Conservation (phyloP, 371 early-diverging fungal species). For the Dinochytrium kinnereticum region DNA sequence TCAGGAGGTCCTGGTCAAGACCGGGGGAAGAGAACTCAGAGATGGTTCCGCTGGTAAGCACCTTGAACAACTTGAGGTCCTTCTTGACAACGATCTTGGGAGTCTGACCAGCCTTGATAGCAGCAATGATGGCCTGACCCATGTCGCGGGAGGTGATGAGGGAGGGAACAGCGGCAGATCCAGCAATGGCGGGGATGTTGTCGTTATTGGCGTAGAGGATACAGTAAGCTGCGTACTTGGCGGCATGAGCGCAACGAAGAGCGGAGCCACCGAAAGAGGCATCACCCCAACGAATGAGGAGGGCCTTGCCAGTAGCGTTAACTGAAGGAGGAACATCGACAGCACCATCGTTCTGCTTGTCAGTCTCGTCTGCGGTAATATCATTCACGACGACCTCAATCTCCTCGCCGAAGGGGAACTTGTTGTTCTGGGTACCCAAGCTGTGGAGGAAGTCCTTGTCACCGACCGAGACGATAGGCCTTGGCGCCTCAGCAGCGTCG, state of each 20-base stretch:
- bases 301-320: constrained; percentile 9
- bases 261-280: background rate
- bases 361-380: constrained; percentile 1
- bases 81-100: constrained; percentile 29
- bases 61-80: background rate
- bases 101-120: constrained; percentile 50
- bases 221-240: background rate
- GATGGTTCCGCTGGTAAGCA: constrained; percentile 47
- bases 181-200: constrained; percentile 41
- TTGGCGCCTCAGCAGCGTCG: constrained; percentile 51
- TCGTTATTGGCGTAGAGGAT: constrained; percentile 16
- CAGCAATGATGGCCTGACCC: constrained; percentile 24
- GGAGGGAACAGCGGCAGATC: constrained; percentile 9
- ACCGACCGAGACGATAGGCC: background rate
- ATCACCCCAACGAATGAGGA: constrained; percentile 16
- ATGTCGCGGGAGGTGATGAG: constrained; percentile 15
- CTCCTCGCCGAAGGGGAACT: background rate
- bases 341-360: constrained; percentile 8
- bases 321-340: background rate
- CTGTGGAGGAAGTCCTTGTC: background rate
- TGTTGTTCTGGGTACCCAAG: background rate
- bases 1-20: constrained; percentile 13
- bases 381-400: constrained; percentile 34
- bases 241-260: background rate
- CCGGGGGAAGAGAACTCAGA: constrained; percentile 51